These are phyloP conservation scores for Sphaerobolus stellatus DNA, from an alignment of 1,284 basidiomycete species.

Conservation along the genomic window DNA sequence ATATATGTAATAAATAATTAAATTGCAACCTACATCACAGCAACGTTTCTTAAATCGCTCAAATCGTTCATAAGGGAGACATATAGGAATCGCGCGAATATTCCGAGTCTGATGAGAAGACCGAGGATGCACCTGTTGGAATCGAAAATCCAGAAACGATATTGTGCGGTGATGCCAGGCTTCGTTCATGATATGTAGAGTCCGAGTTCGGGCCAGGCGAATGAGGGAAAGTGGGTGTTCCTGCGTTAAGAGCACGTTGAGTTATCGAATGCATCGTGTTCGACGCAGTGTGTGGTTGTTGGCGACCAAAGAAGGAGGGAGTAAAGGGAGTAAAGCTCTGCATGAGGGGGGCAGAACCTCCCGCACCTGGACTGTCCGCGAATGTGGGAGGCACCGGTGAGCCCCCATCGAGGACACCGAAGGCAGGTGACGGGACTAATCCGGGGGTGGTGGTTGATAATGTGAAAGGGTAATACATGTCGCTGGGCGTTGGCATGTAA, in stretches of 20 bases:
- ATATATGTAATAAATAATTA: too few relatives aligned
- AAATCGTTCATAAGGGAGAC: too few relatives aligned
- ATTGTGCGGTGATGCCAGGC: neutral
- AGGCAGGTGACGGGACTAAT: neutral
- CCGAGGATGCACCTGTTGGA: neutral
- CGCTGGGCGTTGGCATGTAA: neutral
- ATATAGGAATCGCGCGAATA: too few relatives aligned
- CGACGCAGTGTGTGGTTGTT: neutral
- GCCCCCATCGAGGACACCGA: too few relatives aligned
- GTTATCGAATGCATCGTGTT: neutral
- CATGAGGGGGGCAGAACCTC: neutral
- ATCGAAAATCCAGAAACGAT: neutral
- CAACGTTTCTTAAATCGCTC: too few relatives aligned
- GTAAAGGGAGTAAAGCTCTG: neutral
- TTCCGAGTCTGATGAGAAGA: too few relatives aligned
- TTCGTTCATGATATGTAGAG: neutral
- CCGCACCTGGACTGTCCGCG: neutral
- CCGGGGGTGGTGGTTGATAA: neutral
- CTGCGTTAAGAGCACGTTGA: neutral
- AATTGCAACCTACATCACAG: too few relatives aligned
- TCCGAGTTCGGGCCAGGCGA: too few relatives aligned
- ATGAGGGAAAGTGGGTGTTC: too few relatives aligned
- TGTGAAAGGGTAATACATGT: neutral
- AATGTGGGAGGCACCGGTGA: too few relatives aligned
- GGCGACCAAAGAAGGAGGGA: neutral